phyloP scores from a whole-genome alignment of 805 yeast genomes.

The Saccharomycopsis sp. region DNA sequence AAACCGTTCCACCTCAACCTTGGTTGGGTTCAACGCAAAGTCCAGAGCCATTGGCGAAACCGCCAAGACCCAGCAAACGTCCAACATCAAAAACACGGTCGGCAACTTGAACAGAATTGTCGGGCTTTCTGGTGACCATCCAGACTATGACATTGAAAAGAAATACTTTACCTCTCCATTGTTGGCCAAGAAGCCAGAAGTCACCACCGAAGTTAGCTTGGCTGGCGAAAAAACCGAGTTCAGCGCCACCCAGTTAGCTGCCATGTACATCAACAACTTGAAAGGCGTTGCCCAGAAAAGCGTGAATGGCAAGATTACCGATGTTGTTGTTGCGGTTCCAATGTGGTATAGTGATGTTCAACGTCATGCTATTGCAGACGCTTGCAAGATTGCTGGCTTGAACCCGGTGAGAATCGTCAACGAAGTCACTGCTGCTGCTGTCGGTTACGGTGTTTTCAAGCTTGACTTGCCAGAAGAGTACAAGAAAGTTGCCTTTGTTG shows the following conservation, averaged over 20 bases:
- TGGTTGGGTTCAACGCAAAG: conserved; percentile 86
- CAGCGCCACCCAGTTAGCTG: conserved; percentile 83
- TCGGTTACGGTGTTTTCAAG: conserved; percentile 98
- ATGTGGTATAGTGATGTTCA: conserved; percentile 95
- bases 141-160: conserved; percentile 69
- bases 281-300: conserved; percentile 73
- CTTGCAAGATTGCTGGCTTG: conserved; percentile 90
- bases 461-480: conserved; percentile 90
- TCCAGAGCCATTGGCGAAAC: conserved; percentile 91
- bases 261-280: conserved; percentile 90
- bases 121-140: conserved; percentile 67
- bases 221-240: conserved; percentile 70
- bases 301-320: conserved; percentile 72
- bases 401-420: conserved; percentile 98
- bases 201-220: conserved; percentile 81
- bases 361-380: conserved; percentile 93
- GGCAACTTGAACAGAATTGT: conserved; percentile 89
- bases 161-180: conserved; percentile 66
- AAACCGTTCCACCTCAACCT: conserved; percentile 88
- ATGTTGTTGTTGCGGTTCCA: conserved; percentile 92
- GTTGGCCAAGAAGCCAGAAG: conserved; percentile 55
- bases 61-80: conserved; percentile 93
- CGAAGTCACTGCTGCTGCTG: conserved; percentile 98
- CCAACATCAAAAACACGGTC: conserved; percentile 93
- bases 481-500: conserved; percentile 85